Evolutionary conservation across 2,329 filamentous ascomycete species (phyloP).

Genomic region (Penicillium sp.): DNA sequence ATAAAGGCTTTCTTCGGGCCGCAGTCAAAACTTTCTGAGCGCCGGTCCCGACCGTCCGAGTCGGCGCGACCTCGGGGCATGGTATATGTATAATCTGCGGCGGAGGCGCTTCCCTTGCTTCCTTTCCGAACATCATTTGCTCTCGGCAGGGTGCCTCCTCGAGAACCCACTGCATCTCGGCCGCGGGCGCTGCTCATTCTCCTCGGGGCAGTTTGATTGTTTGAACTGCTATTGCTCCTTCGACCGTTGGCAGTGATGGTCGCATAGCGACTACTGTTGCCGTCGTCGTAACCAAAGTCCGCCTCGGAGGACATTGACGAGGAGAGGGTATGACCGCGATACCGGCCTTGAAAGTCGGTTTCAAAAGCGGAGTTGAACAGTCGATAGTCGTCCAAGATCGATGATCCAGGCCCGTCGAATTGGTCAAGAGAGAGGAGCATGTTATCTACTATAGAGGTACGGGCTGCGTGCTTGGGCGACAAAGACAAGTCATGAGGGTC

Average conservation of each 20-base stretch:
- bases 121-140: slow-evolving; percentile 55
- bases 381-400: slow-evolving; percentile 39
- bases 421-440: slow-evolving; percentile 93
- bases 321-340: slow-evolving; percentile 61
- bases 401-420: slow-evolving; percentile 56
- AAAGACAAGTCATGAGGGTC: slow-evolving; percentile 77
- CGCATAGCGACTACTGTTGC: slow-evolving; percentile 43
- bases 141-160: slow-evolving; percentile 32
- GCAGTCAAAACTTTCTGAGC: slow-evolving; percentile 50
- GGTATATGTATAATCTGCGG: slow-evolving; percentile 68
- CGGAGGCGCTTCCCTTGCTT: slow-evolving; percentile 75
- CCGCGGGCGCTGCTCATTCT: slow-evolving; percentile 65
- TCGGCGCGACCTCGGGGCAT: slow-evolving; percentile 37
- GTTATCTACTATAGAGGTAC: slow-evolving; percentile 92
- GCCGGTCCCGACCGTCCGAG: slow-evolving; percentile 36
- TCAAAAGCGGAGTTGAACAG: slow-evolving; percentile 46
- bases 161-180: slow-evolving; percentile 42
- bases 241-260: slow-evolving; percentile 53
- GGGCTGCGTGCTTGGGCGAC: slow-evolving; percentile 72
- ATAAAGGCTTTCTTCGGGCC: slow-evolving; percentile 38
- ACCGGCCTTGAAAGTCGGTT: slow-evolving; percentile 46
- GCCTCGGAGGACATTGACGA: slow-evolving; percentile 62
- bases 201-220: slow-evolving; percentile 62
- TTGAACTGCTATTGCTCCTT: slow-evolving; percentile 80
- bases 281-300: slow-evolving; percentile 47